Evolutionary conservation across 768 basidiomycete species (phyloP).

Genomic region (Xerocomellus dryophilus): DNA sequence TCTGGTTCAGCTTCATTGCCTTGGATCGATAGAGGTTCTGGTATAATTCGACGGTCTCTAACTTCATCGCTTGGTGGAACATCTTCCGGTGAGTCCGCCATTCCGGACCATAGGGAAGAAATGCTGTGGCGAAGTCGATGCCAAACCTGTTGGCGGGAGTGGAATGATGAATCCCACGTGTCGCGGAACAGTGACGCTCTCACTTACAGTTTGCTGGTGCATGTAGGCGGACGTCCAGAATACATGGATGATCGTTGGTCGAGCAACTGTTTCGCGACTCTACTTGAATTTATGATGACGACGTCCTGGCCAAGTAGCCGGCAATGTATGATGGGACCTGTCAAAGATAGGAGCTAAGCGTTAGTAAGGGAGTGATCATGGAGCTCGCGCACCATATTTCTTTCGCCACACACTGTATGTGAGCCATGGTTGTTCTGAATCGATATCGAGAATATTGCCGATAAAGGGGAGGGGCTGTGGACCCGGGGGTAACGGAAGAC

Average conservation of each 20-base stretch:
- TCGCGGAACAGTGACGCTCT: background rate
- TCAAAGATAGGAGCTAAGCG: background rate
- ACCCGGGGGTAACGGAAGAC: constrained; percentile 22
- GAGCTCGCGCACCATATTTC: constrained; percentile 24
- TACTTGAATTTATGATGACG: constrained; percentile 27
- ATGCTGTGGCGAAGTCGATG: constrained; percentile 29
- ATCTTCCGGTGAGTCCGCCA: constrained; percentile 30
- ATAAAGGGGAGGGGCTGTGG: constrained; percentile 22
- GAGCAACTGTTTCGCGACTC: constrained; percentile 26
- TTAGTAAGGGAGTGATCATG: background rate
- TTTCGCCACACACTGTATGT: constrained; percentile 29
- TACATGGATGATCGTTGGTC: constrained; percentile 31
- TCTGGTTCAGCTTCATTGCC: constrained; percentile 14
- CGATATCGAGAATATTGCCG: constrained; percentile 26
- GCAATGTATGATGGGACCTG: constrained; percentile 31
- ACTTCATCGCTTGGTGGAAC: constrained; percentile 28
- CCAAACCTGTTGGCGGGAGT: constrained; percentile 21
- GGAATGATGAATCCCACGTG: background rate
- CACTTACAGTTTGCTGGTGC: constrained; percentile 23
- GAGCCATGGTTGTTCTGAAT: constrained; percentile 23
- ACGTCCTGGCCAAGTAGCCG: constrained; percentile 25
- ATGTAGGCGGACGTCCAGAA: constrained; percentile 27
- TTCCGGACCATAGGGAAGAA: constrained; percentile 27
- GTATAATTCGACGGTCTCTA: constrained; percentile 18
- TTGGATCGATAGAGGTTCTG: constrained; percentile 25